phyloP scores from a whole-genome alignment of 129 eudicot genomes.

The Silybum marianum region DNA sequence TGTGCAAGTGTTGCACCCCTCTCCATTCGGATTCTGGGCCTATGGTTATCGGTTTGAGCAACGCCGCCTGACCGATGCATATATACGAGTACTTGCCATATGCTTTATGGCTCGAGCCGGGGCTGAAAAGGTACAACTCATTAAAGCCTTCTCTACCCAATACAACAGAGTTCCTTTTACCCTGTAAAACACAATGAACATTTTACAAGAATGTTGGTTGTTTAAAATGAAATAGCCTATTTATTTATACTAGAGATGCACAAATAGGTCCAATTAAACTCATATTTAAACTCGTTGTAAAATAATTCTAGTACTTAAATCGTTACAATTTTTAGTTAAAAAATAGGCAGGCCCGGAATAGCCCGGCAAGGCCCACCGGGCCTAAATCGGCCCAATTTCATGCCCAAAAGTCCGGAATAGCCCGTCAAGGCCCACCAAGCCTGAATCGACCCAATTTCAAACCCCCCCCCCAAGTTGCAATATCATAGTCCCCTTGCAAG shows the following conservation, averaged over 20 bases:
- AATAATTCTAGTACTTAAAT: no score
- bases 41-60: slow-evolving; percentile 68
- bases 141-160: slow-evolving; percentile 66
- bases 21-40: slow-evolving; percentile 67
- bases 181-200: slow-evolving; percentile 42
- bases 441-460: no score
- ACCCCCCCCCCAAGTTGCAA: background rate
- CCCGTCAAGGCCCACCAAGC: no score
- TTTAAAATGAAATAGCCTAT: background rate
- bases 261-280: background rate
- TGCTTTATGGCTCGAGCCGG: slow-evolving; percentile 72
- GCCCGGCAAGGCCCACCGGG: background rate
- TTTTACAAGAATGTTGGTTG: background rate
- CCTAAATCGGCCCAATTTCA: background rate
- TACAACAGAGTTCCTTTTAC: slow-evolving; percentile 72
- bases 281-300: background rate
- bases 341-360: no score
- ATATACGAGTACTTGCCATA: slow-evolving; percentile 69
- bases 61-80: slow-evolving; percentile 73
- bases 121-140: slow-evolving; percentile 80
- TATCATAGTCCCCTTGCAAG: no score
- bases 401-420: background rate
- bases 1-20: slow-evolving; percentile 62
- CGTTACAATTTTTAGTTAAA: background rate
- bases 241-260: background rate